Base-by-base conservation (phyloP, 768 basidiomycete genomes). In the Naganishia antarctica region DNA sequence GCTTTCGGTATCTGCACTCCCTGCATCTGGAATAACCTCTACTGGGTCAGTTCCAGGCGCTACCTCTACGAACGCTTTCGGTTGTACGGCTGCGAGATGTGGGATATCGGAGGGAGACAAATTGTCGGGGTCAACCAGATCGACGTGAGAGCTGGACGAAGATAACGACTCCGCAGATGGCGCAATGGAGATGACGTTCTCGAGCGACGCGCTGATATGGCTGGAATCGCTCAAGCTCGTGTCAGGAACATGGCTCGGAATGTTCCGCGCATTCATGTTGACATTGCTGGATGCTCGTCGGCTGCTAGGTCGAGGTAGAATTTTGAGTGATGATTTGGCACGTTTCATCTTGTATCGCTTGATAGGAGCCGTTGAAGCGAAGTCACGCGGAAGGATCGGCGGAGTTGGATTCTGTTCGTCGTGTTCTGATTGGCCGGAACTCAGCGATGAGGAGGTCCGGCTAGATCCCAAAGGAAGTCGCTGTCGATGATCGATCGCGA, bases 331-430 rank as follows among this genome's bases (percentile, higher is more conserved):
- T 1, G 53, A 57, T 34, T 34, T 34, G 4, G 53, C 53, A 11
- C 53, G 32, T 40, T 57, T 57, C 26, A 34, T 57, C 25, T 57
- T 57, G 37, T 4, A 57, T 12, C 53, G 53, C 32, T 57, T 57
- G 23, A 16, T 13, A 12, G 32, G 21, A 13, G 37, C 53, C n/a
- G 32, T 40, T 21, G 37, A 37, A 1, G 21, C 53, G 23, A 57
- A 57, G 26, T 57, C 53, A 15, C 53, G 53, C 5, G 53, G 40
- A 23, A 57, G 12, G 18, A 57, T 41, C 26, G n/a, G 53, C 53
- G 53, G 37, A 23, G 2, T 16, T 13, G n/a, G 23, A 40, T 26
- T 37, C 23, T 3, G 26, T 1, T 16, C 28, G 37, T 47, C 23
- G 15, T 23, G 12, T 18, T 46, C 18, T n/a, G 43, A 59, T 26